Percentiles rank a stretch among this genome's conserved stretches.
These are phyloP conservation scores for Emydomyces testavorans DNA, from an alignment of 2,329 filamentous ascomycete genomes.

Conservation along the genomic window DNA sequence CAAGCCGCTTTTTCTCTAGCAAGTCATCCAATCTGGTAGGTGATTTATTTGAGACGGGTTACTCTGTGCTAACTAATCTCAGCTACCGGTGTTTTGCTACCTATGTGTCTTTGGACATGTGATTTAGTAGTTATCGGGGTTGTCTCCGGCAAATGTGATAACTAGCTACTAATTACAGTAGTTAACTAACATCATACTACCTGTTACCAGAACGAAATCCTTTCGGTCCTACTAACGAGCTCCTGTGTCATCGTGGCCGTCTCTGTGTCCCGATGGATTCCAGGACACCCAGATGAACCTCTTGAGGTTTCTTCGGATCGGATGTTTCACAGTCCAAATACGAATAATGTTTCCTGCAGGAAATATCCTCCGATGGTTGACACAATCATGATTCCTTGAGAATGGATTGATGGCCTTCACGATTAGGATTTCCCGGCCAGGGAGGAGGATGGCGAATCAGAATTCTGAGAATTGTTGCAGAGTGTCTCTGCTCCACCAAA, in stretches of 20 bases:
- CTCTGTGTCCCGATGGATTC: constrained; percentile 3
- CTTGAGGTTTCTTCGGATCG: background rate
- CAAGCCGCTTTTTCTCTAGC: too few relatives aligned
- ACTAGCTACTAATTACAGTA: too few relatives aligned
- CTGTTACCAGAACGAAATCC: too few relatives aligned
- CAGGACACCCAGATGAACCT: constrained; percentile 3
- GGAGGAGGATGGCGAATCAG: background rate
- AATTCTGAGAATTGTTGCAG: background rate
- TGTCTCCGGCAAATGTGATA: too few relatives aligned
- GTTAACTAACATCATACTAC: too few relatives aligned
- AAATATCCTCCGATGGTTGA: constrained; percentile 9
- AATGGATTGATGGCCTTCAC: background rate
- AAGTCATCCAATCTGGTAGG: too few relatives aligned
- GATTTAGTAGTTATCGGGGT: too few relatives aligned
- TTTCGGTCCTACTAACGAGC: too few relatives aligned
- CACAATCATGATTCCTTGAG: background rate
- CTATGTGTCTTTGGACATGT: too few relatives aligned
- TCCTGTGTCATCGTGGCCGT: background rate
- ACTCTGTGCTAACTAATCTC: too few relatives aligned
- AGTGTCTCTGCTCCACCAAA: background rate
- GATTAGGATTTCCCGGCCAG: background rate
- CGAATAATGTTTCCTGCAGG: constrained; percentile 3
- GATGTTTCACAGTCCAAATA: constrained; percentile 6
- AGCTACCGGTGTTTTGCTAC: too few relatives aligned
- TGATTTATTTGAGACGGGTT: too few relatives aligned